Percentiles rank a stretch among this genome's conserved stretches.
Evolutionary conservation across 2,329 filamentous ascomycete genomes (phyloP).

Genomic region (Fusarium agapanthi): DNA sequence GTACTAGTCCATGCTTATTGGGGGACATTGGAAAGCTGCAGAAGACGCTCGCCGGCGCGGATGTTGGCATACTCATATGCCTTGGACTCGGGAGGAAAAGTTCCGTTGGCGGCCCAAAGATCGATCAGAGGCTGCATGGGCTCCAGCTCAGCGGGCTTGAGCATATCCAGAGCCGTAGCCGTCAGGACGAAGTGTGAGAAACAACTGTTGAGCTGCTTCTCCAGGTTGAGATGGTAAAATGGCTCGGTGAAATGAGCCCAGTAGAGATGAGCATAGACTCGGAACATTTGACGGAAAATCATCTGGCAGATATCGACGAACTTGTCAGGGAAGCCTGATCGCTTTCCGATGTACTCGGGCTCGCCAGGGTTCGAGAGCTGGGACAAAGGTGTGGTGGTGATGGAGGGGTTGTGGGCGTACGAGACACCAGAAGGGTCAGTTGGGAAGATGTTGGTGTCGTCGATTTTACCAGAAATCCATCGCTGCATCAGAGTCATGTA

Average conservation of each 20-base stretch:
- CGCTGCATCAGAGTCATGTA: conserved; percentile 97
- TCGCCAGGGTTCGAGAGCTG: conserved; percentile 70
- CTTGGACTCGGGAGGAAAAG: conserved; percentile 80
- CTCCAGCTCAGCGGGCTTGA: conserved; percentile 89
- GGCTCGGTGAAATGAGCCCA: conserved; percentile 92
- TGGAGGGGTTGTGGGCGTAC: conserved; percentile 68
- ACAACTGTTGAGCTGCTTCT: conserved; percentile 86
- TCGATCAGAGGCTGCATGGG: conserved; percentile 96
- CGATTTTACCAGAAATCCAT: conserved; percentile 96
- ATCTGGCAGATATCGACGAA: conserved; percentile 92
- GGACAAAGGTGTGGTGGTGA: conserved; percentile 67
- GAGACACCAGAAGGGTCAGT: conserved; percentile 80
- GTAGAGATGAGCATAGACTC: conserved; percentile 97
- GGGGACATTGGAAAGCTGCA: conserved; percentile 56
- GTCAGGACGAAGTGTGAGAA: conserved; percentile 87
- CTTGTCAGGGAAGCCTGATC: conserved; percentile 89
- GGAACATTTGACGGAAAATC: conserved; percentile 98
- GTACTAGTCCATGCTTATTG: conserved; percentile 33
- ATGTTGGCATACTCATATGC: conserved; percentile 72
- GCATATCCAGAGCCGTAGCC: conserved; percentile 81
- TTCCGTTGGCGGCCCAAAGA: conserved; percentile 88
- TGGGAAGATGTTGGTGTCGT: conserved; percentile 88
- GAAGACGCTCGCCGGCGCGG: conserved; percentile 65
- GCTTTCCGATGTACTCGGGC: conserved; percentile 85
- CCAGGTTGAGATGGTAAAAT: conserved; percentile 83